These are phyloP conservation scores for Harrya chromipes DNA, from an alignment of 768 basidiomycete genomes.

Conservation along the genomic window DNA sequence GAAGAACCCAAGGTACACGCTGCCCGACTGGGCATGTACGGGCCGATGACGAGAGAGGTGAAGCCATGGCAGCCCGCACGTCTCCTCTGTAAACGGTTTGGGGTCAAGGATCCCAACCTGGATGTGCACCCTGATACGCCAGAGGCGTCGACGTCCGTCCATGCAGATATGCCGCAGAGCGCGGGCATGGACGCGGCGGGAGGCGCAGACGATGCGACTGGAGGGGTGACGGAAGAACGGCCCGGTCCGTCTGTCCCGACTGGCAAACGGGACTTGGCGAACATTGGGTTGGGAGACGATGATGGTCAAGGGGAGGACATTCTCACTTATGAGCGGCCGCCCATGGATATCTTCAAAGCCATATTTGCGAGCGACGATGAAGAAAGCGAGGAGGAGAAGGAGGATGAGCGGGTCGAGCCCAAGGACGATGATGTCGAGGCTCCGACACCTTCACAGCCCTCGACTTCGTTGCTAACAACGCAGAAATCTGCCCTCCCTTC, in stretches of 20 bases:
- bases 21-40: slow-evolving; percentile 86
- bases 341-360: slow-evolving; percentile 94
- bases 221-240: neutral
- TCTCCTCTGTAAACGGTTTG: slow-evolving; percentile 90
- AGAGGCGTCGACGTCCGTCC: slow-evolving; percentile 22
- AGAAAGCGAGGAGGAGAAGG: slow-evolving; percentile 68
- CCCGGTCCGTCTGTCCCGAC: neutral
- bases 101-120: slow-evolving; percentile 83
- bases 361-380: slow-evolving; percentile 97
- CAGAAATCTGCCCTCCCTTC: neutral
- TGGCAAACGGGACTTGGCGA: slow-evolving; percentile 61
- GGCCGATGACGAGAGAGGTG: slow-evolving; percentile 75
- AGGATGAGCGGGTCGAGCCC: slow-evolving; percentile 16
- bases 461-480: slow-evolving; percentile 5
- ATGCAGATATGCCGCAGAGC: slow-evolving; percentile 11
- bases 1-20: slow-evolving; percentile 79
- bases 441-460: slow-evolving; percentile 9
- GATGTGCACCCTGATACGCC: slow-evolving; percentile 38
- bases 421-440: neutral
- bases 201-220: neutral
- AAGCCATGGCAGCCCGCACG: slow-evolving; percentile 77
- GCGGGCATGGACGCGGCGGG: neutral
- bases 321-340: slow-evolving; percentile 82
- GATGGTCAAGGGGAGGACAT: slow-evolving; percentile 86
- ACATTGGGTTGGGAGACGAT: slow-evolving; percentile 90